A percentile compares a stretch with the other conserved stretches of the same genome.
Evolutionary conservation across 306 rosid genomes (phyloP).

Genomic region (Ammopiptanthus mongolicus): DNA sequence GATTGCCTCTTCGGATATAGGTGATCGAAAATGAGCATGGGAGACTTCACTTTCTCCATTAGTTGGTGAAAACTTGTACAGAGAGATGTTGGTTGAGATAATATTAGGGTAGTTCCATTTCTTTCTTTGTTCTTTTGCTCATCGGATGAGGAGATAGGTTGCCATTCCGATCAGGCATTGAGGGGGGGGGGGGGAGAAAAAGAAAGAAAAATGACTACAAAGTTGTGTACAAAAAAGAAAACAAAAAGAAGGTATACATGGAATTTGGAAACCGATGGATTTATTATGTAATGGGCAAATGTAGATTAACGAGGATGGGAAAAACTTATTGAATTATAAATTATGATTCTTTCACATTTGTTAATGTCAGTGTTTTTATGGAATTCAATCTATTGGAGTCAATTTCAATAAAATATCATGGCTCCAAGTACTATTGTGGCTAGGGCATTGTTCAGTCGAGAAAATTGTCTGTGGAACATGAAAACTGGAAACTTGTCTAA

Average conservation of each 20-base stretch:
- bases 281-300: no score
- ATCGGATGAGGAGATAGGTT: conserved; percentile 29
- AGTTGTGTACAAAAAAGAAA: conserved; percentile 21
- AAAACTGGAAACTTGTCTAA: not conserved
- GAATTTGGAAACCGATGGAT: conserved; percentile 46
- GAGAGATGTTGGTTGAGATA: conserved; percentile 54
- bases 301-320: conserved; percentile 58
- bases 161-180: conserved; percentile 31
- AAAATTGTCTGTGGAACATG: not conserved
- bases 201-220: not conserved
- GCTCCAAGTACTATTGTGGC: not conserved
- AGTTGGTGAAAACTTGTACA: conserved; percentile 55
- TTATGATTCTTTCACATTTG: conserved; percentile 47
- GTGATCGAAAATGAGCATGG: conserved; percentile 8
- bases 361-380: not conserved
- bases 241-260: conserved; percentile 28
- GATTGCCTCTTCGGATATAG: conserved; percentile 61
- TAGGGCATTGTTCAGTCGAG: not conserved
- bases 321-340: conserved; percentile 47
- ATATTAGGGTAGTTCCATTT: conserved; percentile 47
- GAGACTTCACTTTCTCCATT: conserved; percentile 23
- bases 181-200: no score
- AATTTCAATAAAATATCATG: no score
- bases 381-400: no score
- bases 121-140: conserved; percentile 47